phyloP scores from a whole-genome alignment of 2,329 filamentous ascomycete species.

The Apiospora saccharicola region DNA sequence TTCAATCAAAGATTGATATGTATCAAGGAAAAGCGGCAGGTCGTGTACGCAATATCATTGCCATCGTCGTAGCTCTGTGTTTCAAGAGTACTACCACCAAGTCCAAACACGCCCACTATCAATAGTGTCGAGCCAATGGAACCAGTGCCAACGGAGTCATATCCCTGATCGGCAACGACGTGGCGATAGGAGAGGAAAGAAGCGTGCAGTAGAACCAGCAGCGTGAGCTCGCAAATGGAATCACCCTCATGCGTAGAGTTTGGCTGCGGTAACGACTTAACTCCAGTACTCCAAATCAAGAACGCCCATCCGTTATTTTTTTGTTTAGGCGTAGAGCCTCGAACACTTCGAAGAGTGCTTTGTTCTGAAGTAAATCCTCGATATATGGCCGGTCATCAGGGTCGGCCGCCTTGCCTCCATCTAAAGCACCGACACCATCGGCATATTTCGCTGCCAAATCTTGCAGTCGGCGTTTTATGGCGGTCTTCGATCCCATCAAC shows the following conservation, averaged over 20 bases:
- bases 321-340: background rate
- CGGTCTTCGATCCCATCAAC: background rate
- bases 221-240: constrained; percentile 13
- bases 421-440: background rate
- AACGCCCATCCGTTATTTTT: constrained; percentile 5
- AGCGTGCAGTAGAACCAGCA: constrained; percentile 3
- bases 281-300: constrained; percentile 5
- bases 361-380: background rate
- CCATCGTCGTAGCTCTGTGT: background rate
- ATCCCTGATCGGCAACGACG: background rate
- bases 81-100: constrained; percentile 11
- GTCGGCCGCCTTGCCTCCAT: background rate
- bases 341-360: background rate
- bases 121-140: background rate
- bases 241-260: constrained; percentile 3
- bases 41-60: background rate
- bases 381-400: background rate
- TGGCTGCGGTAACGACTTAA: constrained; percentile 11
- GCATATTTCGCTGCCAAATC: background rate
- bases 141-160: background rate
- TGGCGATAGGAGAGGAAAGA: background rate
- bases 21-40: background rate
- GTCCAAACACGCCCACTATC: background rate
- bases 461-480: background rate
- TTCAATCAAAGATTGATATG: constrained; percentile 4